A percentile compares a stretch with the other conserved stretches of the same genome.
These are phyloP conservation scores for Luzula sylvatica DNA, from an alignment of 176 grass and related monocot genomes.

Conservation along the genomic window DNA sequence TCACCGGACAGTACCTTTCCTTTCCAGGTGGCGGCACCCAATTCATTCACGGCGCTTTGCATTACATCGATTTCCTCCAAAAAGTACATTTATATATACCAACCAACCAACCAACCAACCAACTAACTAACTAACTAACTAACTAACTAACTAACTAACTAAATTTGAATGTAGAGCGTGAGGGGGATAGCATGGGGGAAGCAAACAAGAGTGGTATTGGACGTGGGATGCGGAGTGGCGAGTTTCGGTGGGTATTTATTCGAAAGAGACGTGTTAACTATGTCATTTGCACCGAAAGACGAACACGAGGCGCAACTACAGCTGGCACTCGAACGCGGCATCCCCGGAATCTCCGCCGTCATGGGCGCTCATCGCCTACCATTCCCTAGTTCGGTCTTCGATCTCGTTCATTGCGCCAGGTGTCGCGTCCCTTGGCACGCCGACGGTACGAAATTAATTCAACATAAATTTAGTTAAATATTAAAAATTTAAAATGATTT, in stretches of 20 bases:
- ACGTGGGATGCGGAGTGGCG: constrained; percentile 93
- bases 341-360: constrained; percentile 91
- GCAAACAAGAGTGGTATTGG: constrained; percentile 59
- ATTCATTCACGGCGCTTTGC: constrained; percentile 96
- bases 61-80: constrained; percentile 97
- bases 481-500: not conserved
- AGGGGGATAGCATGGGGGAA: constrained; percentile 73
- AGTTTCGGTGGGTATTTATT: constrained; percentile 95
- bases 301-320: constrained; percentile 96
- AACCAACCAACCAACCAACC: not conserved
- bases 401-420: constrained; percentile 85
- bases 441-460: constrained; percentile 42
- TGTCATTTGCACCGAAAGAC: constrained; percentile 97
- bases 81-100: constrained; percentile 21
- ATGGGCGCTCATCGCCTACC: constrained; percentile 85
- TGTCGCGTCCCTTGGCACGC: constrained; percentile 91
- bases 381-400: constrained; percentile 71
- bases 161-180: no score
- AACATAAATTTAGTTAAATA: not conserved
- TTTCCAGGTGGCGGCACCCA: constrained; percentile 97
- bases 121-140: no score
- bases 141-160: no score
- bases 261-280: constrained; percentile 56
- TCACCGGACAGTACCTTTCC: constrained; percentile 67
- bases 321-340: constrained; percentile 79